Evolutionary conservation across 2,329 filamentous ascomycete genomes (phyloP).

Genomic region (Mollisia scopiformis): DNA sequence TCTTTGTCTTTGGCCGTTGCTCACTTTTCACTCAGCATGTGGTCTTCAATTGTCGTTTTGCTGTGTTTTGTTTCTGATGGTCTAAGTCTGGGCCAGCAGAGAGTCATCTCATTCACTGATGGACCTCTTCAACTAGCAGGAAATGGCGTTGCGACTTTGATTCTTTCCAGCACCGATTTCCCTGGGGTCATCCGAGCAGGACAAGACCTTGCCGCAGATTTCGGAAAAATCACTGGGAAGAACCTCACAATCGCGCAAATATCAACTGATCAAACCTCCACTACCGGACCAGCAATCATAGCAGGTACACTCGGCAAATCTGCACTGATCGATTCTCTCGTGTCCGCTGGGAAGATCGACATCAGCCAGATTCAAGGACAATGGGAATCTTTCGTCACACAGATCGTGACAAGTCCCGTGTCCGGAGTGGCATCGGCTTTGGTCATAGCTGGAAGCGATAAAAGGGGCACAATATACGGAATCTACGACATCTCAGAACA

Average conservation of each 20-base stretch:
- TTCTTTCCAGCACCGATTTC: conserved; percentile 14
- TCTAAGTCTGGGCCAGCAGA: conserved; percentile 8
- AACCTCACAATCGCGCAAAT: conserved; percentile 53
- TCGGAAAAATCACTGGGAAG: conserved; percentile 67
- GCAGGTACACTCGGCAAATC: conserved; percentile 69
- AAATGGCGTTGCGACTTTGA: conserved; percentile 6
- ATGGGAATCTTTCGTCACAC: conserved; percentile 70
- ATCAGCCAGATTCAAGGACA: conserved; percentile 59
- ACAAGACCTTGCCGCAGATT: conserved; percentile 64
- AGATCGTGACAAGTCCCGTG: conserved; percentile 58
- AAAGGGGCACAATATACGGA: conserved; percentile 68
- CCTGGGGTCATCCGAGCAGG: conserved; percentile 19
- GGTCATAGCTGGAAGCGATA: conserved; percentile 68
- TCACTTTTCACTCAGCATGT: background rate
- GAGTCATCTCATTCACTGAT: conserved; percentile 14
- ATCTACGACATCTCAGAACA: conserved; percentile 72
- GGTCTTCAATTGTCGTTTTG: background rate
- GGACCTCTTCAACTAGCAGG: conserved; percentile 18
- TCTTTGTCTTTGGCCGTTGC: background rate
- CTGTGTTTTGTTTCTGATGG: conserved; percentile 2
- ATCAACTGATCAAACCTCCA: conserved; percentile 27
- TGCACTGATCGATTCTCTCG: conserved; percentile 59
- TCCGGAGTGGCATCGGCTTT: conserved; percentile 58
- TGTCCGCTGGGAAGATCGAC: conserved; percentile 58
- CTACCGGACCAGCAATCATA: conserved; percentile 54